These are phyloP conservation scores for Plasmodiophora brassicae DNA, from an alignment of 208 protist species.

Conservation along the genomic window DNA sequence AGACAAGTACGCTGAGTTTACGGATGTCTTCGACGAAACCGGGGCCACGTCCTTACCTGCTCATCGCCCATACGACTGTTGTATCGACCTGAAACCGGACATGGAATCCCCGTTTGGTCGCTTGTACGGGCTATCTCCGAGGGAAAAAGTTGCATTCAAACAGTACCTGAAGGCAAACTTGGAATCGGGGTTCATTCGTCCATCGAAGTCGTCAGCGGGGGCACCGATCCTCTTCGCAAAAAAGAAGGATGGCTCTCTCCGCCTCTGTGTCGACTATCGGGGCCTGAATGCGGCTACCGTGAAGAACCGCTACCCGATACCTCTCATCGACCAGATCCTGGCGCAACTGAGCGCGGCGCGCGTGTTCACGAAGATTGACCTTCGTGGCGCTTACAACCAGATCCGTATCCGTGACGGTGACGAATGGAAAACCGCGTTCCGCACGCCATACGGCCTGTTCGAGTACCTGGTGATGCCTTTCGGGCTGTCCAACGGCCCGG, in stretches of 20 bases:
- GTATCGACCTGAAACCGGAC: neutral
- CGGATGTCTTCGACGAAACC: neutral
- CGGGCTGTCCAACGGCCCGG: neutral
- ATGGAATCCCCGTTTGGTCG: neutral
- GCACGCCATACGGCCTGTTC: constrained; percentile 9
- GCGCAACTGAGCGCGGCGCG: neutral
- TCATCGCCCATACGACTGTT: neutral
- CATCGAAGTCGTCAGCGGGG: neutral
- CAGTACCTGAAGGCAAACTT: neutral
- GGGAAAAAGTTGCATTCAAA: neutral
- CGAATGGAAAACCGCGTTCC: constrained; percentile 29
- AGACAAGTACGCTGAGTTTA: no score
- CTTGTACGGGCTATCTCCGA: neutral
- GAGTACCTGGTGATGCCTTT: constrained; percentile 34
- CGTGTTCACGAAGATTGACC: constrained; percentile 12
- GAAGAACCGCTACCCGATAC: constrained; percentile 28
- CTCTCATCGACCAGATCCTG: neutral
- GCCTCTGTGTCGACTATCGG: constrained; percentile 20
- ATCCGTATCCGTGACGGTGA: neutral
- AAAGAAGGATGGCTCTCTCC: constrained; percentile 22
- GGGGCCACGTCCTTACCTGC: neutral
- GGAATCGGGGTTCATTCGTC: neutral
- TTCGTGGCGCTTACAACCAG: neutral
- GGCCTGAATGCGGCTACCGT: neutral
- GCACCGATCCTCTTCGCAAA: neutral